Conservation (phyloP, 2,329 filamentous ascomycete genomes). For the Diaporthe caulivora region DNA sequence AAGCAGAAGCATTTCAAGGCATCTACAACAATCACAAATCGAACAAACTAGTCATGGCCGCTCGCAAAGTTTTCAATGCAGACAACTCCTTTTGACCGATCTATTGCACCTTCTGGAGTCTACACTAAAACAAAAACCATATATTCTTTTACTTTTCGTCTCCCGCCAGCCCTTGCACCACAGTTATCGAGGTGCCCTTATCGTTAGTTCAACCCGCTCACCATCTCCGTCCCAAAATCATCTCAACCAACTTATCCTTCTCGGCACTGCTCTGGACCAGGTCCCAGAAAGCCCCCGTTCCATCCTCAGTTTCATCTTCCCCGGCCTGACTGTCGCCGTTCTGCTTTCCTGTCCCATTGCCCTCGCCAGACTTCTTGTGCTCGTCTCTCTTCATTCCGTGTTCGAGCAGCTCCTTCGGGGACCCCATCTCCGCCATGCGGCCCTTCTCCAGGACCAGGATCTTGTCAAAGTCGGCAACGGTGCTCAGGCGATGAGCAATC, state of each 20-base stretch:
- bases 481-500: slow-evolving; percentile 55
- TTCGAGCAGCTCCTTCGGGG: slow-evolving; percentile 54
- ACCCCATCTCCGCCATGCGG: slow-evolving; percentile 57
- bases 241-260: slow-evolving; percentile 46
- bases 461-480: slow-evolving; percentile 64
- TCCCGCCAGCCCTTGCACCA: neutral
- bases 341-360: slow-evolving; percentile 30
- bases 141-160: neutral
- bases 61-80: neutral
- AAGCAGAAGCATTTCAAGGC: neutral
- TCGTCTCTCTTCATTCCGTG: slow-evolving; percentile 49
- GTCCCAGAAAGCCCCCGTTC: slow-evolving; percentile 46
- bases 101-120: neutral
- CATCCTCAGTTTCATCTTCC: slow-evolving; percentile 39
- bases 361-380: slow-evolving; percentile 22
- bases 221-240: slow-evolving; percentile 45
- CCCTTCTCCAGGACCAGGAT: slow-evolving; percentile 63
- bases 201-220: neutral
- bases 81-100: neutral
- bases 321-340: slow-evolving; percentile 13
- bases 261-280: slow-evolving; percentile 48
- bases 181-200: neutral
- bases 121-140: neutral
- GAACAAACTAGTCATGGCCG: too few species aligned
- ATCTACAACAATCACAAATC: too few species aligned